Percentiles rank a stretch among this genome's conserved stretches.
phyloP scores from a whole-genome alignment of 352 stramenopile species.

The Phytophthora litchii region DNA sequence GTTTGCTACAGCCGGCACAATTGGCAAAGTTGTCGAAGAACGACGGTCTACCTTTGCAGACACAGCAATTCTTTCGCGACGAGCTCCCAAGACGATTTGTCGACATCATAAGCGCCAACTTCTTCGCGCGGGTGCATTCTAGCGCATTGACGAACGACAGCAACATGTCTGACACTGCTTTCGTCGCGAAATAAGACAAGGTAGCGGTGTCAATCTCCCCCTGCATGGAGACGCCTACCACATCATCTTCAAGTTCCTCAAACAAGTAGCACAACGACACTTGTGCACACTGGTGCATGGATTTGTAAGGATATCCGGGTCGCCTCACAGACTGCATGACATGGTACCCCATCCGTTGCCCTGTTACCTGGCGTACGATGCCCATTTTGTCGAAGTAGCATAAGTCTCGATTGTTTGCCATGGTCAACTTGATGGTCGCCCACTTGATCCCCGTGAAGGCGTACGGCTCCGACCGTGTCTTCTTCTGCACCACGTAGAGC shows the following conservation, averaged over 20 bases:
- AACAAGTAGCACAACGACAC: constrained; percentile 35
- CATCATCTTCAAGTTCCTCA: constrained; percentile 26
- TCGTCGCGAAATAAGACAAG: constrained; percentile 10
- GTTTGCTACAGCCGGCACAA: constrained; percentile 24
- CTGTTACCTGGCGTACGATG: constrained; percentile 28
- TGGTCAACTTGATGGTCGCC: constrained; percentile 30
- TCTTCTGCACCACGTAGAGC: constrained; percentile 28
- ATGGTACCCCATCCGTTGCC: constrained; percentile 39
- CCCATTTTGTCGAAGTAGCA: constrained; percentile 46
- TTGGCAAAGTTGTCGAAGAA: constrained; percentile 22
- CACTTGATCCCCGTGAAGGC: constrained; percentile 44
- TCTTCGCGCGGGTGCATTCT: constrained; percentile 28
- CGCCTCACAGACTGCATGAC: constrained; percentile 38
- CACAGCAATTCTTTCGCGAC: constrained; percentile 12
- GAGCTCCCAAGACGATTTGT: constrained; percentile 3
- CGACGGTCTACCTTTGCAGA: constrained; percentile 22
- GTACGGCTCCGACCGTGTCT: constrained; percentile 23
- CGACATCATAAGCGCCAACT: constrained; percentile 19
- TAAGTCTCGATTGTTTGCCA: constrained; percentile 36
- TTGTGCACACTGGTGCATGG: constrained; percentile 17
- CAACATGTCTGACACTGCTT: constrained; percentile 16
- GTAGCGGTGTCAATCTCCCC: constrained; percentile 10
- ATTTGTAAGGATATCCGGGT: constrained; percentile 6
- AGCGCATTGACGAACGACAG: constrained; percentile 14
- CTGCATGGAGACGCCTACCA: constrained; percentile 30